Percentiles rank a stretch among this genome's conserved stretches.
Evolutionary conservation across 2,329 filamentous ascomycete genomes (phyloP).

Genomic region (Sarocladium strictum): DNA sequence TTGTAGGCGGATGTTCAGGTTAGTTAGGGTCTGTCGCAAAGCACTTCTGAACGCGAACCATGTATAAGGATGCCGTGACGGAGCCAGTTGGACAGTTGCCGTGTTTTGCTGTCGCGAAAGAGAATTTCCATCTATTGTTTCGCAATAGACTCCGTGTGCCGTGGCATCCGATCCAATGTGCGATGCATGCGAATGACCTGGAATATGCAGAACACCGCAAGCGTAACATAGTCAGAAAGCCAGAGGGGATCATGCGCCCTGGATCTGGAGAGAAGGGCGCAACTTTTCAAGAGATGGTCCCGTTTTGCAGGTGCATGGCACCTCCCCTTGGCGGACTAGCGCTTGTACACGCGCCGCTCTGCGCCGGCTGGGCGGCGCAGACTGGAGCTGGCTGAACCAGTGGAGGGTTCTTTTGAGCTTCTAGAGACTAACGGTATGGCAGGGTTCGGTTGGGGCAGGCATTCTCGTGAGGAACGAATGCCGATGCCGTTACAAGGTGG

Average conservation of each 20-base stretch:
- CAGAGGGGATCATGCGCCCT: neutral
- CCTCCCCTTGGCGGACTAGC: neutral
- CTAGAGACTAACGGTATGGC: conserved; percentile 1
- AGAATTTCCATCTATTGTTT: neutral
- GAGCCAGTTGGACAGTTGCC: neutral
- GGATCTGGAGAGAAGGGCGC: too few species aligned
- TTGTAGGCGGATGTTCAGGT: neutral
- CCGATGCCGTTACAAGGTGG: too few species aligned
- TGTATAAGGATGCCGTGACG: neutral
- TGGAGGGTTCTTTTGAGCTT: conserved; percentile 9
- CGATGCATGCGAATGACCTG: too few species aligned
- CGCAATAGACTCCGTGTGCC: neutral
- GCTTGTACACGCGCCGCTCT: neutral
- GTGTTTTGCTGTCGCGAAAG: neutral
- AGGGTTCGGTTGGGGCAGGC: neutral
- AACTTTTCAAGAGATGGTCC: too few species aligned
- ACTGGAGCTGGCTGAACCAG: neutral
- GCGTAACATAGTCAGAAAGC: neutral
- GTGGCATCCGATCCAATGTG: neutral
- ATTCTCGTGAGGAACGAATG: too few species aligned
- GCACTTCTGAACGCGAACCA: neutral
- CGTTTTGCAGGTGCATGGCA: neutral
- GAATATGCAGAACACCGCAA: too few species aligned
- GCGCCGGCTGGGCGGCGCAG: conserved; percentile 4
- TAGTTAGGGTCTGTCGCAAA: neutral